phyloP scores from a whole-genome alignment of 2,329 filamentous ascomycete species.

The Colletotrichum zoysiae region DNA sequence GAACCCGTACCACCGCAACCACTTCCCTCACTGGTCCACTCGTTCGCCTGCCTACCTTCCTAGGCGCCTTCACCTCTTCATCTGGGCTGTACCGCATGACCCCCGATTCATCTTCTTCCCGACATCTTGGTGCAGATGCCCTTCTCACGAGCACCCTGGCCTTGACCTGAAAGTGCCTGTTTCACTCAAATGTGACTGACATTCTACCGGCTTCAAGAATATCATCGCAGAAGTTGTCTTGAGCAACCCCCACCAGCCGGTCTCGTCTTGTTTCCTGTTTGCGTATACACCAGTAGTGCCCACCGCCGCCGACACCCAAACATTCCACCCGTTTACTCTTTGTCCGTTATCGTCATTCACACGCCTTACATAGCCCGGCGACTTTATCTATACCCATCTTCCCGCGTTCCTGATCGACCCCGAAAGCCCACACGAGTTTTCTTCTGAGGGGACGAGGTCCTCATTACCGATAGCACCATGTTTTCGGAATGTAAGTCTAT shows the following conservation, averaged over 20 bases:
- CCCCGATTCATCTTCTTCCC: conserved; percentile 34
- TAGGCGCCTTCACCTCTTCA: conserved; percentile 32
- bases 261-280: conserved; percentile 26
- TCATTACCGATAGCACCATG: conserved; percentile 49
- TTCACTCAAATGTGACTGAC: conserved; percentile 1
- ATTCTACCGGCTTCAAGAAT: conserved; percentile 5
- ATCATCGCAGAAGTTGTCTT: background rate
- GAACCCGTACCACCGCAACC: background rate
- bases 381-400: conserved; percentile 34
- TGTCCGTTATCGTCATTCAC: conserved; percentile 38
- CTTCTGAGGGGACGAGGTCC: conserved; percentile 41
- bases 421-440: conserved; percentile 13
- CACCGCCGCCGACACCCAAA: conserved; percentile 34
- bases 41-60: conserved; percentile 5
- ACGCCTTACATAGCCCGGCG: conserved; percentile 4
- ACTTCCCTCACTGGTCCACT: conserved; percentile 29
- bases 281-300: conserved; percentile 31
- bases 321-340: conserved; percentile 35
- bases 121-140: conserved; percentile 33
- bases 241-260: background rate
- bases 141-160: conserved; percentile 39
- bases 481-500: conserved; percentile 83
- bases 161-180: conserved; percentile 21
- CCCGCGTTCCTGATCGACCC: conserved; percentile 26
- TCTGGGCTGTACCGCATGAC: conserved; percentile 37